Evolutionary conservation across 352 stramenopile species (phyloP).

Genomic region (Pythium chondricola): DNA sequence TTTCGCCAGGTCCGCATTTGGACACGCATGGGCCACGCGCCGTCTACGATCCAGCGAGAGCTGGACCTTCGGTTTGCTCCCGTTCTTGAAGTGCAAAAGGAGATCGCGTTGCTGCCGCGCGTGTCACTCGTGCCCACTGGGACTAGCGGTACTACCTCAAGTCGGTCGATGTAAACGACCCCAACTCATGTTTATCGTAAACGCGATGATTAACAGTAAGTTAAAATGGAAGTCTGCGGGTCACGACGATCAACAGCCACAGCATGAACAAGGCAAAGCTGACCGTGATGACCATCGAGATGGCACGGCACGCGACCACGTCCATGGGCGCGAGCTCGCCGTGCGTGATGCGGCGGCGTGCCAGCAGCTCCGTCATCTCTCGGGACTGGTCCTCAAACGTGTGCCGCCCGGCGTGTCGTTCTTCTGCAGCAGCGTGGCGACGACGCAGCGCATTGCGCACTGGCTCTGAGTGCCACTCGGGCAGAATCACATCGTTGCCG

Average conservation of each 20-base stretch:
- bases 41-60: conserved; percentile 41
- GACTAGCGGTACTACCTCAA: too few relatives aligned
- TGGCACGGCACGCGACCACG: conserved; percentile 35
- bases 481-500: conserved; percentile 40
- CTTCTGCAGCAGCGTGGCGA: conserved; percentile 35
- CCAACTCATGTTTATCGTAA: neutral
- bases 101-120: conserved; percentile 21
- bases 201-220: neutral
- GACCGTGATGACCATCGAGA: conserved; percentile 41
- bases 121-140: too few relatives aligned
- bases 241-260: conserved; percentile 23
- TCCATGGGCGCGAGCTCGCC: conserved; percentile 34
- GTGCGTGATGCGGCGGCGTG: conserved; percentile 31
- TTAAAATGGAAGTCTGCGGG: too few relatives aligned
- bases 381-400: conserved; percentile 33
- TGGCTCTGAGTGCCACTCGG: conserved; percentile 50
- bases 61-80: conserved; percentile 45
- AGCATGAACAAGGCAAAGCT: conserved; percentile 32
- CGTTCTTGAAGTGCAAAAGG: conserved; percentile 30
- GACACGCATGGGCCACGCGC: conserved; percentile 58
- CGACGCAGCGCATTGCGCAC: conserved; percentile 45
- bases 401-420: conserved; percentile 24
- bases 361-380: conserved; percentile 45
- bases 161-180: neutral
- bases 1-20: conserved; percentile 66